phyloP scores from a whole-genome alignment of 345 rosid species.

The thale cress (Arabidopsis thaliana) region DNA sequence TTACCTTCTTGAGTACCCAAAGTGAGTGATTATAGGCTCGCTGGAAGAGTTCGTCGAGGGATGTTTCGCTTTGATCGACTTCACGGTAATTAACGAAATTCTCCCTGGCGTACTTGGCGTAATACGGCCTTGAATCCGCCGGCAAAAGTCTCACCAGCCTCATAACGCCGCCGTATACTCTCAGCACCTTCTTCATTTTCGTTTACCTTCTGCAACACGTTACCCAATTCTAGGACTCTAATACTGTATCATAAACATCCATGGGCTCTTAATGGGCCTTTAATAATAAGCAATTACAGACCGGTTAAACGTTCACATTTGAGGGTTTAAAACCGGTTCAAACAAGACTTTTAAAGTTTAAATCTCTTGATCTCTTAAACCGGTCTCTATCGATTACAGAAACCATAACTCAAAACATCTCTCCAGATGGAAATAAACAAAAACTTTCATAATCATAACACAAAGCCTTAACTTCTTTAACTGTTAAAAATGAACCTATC shows the following conservation, averaged over 20 bases:
- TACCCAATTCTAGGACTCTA: slow-evolving; percentile 6
- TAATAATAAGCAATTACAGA: neutral
- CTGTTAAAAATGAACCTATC: neutral
- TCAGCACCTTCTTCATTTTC: slow-evolving; percentile 76
- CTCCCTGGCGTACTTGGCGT: slow-evolving; percentile 90
- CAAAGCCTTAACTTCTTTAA: slow-evolving; percentile 3
- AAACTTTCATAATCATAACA: slow-evolving; percentile 7
- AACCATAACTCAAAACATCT: neutral
- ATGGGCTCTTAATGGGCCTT: slow-evolving; percentile 33
- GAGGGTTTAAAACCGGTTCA: neutral
- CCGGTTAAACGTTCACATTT: neutral
- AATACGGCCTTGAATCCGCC: slow-evolving; percentile 76
- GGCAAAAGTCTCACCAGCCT: slow-evolving; percentile 83
- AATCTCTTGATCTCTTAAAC: neutral
- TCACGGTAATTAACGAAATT: slow-evolving; percentile 90
- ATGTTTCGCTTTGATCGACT: slow-evolving; percentile 54
- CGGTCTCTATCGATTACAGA: slow-evolving; percentile 1
- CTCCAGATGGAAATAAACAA: neutral
- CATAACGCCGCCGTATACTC: slow-evolving; percentile 73
- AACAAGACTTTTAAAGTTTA: neutral
- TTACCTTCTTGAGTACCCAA: slow-evolving; percentile 93
- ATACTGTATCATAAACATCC: neutral
- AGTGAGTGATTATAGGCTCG: slow-evolving; percentile 86
- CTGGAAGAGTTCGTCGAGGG: slow-evolving; percentile 82
- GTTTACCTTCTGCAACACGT: slow-evolving; percentile 41